Base-by-base conservation (phyloP, 1,284 basidiomycete genomes). In the Farysia itapuensis region DNA sequence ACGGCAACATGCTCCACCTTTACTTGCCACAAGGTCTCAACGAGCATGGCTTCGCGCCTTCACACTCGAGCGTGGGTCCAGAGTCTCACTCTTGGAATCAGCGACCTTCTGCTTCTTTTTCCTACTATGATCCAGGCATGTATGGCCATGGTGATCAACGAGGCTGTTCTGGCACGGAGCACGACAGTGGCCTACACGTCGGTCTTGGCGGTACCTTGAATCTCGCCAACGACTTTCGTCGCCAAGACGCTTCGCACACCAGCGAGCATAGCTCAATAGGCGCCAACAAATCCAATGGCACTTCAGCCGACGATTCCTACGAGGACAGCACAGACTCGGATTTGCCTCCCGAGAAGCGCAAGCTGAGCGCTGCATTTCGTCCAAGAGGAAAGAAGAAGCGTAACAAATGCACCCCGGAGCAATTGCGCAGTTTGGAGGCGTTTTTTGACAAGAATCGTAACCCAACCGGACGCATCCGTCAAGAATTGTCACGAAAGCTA, bases 381-480 rank as follows among this genome's bases (percentile, higher is more conserved):
- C 58, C 58, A 13, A 46, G 58, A 31, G 58, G 58, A 4, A 39
- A 53, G 4, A 69, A 69, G 45, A 67, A 63, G 43, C 43, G 68
- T 9, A 66, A 71, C 66, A 71, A 71, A 43, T 65, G 61, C 35
- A 67, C 51, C 5, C 51, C 56, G 0, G 63, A 67, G 23, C 68
- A 71, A 33, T 53, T 65, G 16, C 48, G 40, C n/a, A 49, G 46
- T 11, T 47, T 71, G 23, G 59, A 66, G 24, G 54, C 53, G 1
- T 71, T 71, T 31, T 71, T 71, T 18, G 56, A 54, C 11, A 52
- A 49, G 24, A 71, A 68, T 33, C 58, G 66, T 30, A 71, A 71
- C 34, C 68, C 68, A 1, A 68, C 61, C 0, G 66, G 63, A n/a
- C 40, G 49, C 2, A 36, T 68, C 7, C 43, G 68, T 1, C 39